Evolutionary conservation across 2,329 filamentous ascomycete genomes (phyloP), one percentile per base, ranked within the genome.

Genomic region (Aspergillus ochraceoroseus): DNA sequence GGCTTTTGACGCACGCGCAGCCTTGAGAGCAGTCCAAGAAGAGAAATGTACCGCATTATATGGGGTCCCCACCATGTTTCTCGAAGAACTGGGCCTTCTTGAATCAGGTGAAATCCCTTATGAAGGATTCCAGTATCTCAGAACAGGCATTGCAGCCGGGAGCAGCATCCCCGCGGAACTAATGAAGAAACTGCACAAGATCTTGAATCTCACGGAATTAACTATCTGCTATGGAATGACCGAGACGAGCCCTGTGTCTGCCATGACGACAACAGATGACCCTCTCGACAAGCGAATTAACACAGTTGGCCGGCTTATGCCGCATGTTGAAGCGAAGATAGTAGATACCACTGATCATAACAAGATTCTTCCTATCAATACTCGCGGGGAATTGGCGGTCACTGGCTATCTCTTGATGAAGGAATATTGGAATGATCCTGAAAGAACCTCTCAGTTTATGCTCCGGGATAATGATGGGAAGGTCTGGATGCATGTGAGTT

Each of bases 181-280:
- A 18, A 94, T 64, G 66, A 66, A 61, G 52, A 70, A 57, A 44
- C 68, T 96, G 5, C 84, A 90, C 61, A 73, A 74, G 15, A 74
- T 70, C 1, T 71, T 96, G 6, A 92, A 92, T 33, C 70, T 96
- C 12, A 77, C 75, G 0, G 85, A 94, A 41, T 68, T 96, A 14
- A 90, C 89, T 0, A 95, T 95, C 49, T 95, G 89, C 71, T 96
- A 95, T 63, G 89, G 89, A 46, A 94, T 94, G 88, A 95, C 89
- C 1, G 89, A 95, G 66, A 95, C 89, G 47, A 85, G 56, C 73
- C 77, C 71, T 2, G 74, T 78, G 0, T 74, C 70, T 5, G 79
- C 77, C 49, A 95, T 95, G 88, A 95, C 89, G 0, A 72, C 79
- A 0, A 89, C 86, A 0, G 66, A 76, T 12, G 88, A 95, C 58